Conservation (phyloP, 805 yeast species). For the Candida michaelii region DNA sequence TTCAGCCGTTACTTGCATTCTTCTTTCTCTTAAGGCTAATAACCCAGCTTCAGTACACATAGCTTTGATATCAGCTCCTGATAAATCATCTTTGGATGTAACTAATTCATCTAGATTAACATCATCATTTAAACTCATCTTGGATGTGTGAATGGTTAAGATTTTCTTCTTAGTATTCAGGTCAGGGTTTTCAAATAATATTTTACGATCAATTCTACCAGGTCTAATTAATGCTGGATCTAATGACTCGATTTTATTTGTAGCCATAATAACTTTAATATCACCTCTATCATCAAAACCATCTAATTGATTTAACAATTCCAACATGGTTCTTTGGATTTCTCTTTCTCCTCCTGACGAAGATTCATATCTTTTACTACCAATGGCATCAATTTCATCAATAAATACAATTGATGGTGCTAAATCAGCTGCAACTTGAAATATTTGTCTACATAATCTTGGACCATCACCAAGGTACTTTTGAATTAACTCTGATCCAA, state of each 20-base stretch:
- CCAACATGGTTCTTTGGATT: slow-evolving; percentile 97
- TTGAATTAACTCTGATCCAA: slow-evolving; percentile 95
- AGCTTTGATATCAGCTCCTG: slow-evolving; percentile 98
- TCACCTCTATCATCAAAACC: slow-evolving; percentile 98
- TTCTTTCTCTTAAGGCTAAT: slow-evolving; percentile 90
- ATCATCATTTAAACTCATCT: slow-evolving; percentile 86
- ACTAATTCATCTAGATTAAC: slow-evolving; percentile 88
- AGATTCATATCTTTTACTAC: slow-evolving; percentile 96
- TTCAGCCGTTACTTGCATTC: slow-evolving; percentile 95
- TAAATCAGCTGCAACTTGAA: slow-evolving; percentile 94
- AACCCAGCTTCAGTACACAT: slow-evolving; percentile 97
- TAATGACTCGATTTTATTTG: slow-evolving; percentile 88
- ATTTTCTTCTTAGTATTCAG: slow-evolving; percentile 90
- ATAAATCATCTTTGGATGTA: slow-evolving; percentile 85
- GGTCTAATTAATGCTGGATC: slow-evolving; percentile 97
- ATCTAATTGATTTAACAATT: slow-evolving; percentile 89
- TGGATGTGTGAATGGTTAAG: slow-evolving; percentile 85
- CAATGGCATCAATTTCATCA: slow-evolving; percentile 98
- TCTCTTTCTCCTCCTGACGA: slow-evolving; percentile 98
- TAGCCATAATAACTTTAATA: slow-evolving; percentile 97
- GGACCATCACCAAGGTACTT: slow-evolving; percentile 98
- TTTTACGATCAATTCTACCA: slow-evolving; percentile 95
- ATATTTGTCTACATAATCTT: slow-evolving; percentile 86
- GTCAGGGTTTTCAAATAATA: slow-evolving; percentile 94
- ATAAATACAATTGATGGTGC: slow-evolving; percentile 98